phyloP scores from a whole-genome alignment of 1,284 basidiomycete species.

The Tetrapyrgos nigripes region DNA sequence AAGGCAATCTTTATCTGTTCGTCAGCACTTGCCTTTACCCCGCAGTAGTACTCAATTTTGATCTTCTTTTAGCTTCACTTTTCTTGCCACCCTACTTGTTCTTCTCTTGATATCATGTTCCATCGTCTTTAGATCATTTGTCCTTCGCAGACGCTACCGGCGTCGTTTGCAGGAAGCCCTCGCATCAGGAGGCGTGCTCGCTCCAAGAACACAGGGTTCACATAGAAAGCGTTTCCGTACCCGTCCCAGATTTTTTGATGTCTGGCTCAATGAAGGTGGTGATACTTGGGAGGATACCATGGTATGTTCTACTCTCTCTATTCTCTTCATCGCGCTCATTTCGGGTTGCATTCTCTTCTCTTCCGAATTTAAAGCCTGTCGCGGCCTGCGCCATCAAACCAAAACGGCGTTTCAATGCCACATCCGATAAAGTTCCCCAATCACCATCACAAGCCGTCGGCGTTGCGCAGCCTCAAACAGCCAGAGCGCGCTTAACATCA shows the following conservation, averaged over 20 bases:
- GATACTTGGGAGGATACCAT: constrained; percentile 55
- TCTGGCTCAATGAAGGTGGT: constrained; percentile 44
- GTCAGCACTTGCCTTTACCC: constrained; percentile 10
- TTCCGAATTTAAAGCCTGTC: constrained; percentile 36
- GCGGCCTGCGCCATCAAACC: constrained; percentile 40
- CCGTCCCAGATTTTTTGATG: constrained; percentile 61
- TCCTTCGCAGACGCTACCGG: constrained; percentile 65
- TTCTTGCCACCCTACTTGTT: constrained; percentile 71
- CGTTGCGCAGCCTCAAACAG: too few species aligned
- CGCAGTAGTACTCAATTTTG: too few species aligned
- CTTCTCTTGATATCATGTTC: constrained; percentile 68
- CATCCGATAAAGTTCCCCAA: too few species aligned
- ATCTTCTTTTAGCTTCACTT: constrained; percentile 59
- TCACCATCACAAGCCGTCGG: too few species aligned
- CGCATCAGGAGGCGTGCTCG: constrained; percentile 49
- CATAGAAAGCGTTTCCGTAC: constrained; percentile 51
- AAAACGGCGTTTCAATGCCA: constrained; percentile 36
- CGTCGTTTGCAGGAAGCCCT: constrained; percentile 56
- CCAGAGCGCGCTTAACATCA: constrained; percentile 24
- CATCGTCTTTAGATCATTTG: constrained; percentile 67
- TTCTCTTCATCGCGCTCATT: neutral
- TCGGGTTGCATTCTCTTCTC: constrained; percentile 2
- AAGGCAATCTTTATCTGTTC: constrained; percentile 47
- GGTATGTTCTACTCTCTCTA: constrained; percentile 44
- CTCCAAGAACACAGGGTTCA: constrained; percentile 41